phyloP scores from a whole-genome alignment of 73 alveolate species.

The Paramecium octaurelia region DNA sequence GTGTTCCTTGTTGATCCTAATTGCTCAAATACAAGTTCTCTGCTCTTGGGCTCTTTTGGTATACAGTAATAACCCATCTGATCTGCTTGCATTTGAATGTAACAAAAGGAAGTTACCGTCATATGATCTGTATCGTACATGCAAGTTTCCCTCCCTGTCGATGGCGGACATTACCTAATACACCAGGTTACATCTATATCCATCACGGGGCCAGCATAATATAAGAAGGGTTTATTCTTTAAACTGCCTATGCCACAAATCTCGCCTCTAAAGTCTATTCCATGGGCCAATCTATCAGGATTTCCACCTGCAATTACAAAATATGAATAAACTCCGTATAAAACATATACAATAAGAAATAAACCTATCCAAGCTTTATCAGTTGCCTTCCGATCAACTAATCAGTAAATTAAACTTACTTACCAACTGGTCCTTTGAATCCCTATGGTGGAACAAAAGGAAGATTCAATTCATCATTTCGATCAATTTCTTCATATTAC shows the following conservation, averaged over 20 bases:
- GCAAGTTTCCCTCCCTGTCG: conserved; percentile 48
- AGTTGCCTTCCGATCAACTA: conserved; percentile 53
- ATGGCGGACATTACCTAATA: conserved; percentile 52
- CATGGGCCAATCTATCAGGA: conserved; percentile 57
- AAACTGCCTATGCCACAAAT: conserved; percentile 50
- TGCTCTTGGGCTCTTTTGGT: conserved; percentile 60
- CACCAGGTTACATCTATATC: conserved; percentile 56
- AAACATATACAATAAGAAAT: conserved; percentile 25
- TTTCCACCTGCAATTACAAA: conserved; percentile 37
- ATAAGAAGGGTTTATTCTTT: conserved; percentile 33
- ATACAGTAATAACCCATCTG: conserved; percentile 49
- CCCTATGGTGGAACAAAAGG: conserved; percentile 58
- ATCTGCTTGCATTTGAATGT: conserved; percentile 44
- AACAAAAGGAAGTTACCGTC: conserved; percentile 47
- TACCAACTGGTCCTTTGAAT: conserved; percentile 61
- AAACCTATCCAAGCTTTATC: conserved; percentile 27
- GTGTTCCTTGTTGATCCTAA: conserved; percentile 16
- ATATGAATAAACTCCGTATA: conserved; percentile 15
- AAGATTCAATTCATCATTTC: conserved; percentile 38
- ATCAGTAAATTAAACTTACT: neutral
- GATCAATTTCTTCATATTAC: conserved; percentile 48
- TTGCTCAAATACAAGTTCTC: conserved; percentile 17
- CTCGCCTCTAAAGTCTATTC: conserved; percentile 65
- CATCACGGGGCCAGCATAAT: conserved; percentile 52
- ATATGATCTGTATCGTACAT: conserved; percentile 44